A percentile compares a stretch with the other conserved stretches of the same genome.
These are phyloP conservation scores for Coniella vitis DNA, from an alignment of 2,329 filamentous ascomycete species.

Conservation along the genomic window DNA sequence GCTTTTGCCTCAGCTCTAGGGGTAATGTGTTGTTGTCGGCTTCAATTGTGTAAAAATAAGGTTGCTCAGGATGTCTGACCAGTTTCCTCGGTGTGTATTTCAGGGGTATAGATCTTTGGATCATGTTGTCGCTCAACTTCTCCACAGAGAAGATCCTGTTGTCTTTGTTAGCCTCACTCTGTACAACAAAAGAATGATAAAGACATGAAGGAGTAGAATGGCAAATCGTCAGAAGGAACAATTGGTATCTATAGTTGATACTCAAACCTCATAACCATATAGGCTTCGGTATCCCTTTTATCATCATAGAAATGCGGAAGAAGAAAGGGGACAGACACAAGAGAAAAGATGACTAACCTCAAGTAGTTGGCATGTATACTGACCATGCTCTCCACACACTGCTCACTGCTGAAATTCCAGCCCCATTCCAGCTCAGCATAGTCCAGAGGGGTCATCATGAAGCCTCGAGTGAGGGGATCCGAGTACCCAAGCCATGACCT, in stretches of 20 bases:
- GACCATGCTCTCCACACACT: conserved; percentile 89
- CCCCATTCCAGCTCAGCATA: conserved; percentile 87
- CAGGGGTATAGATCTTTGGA: conserved; percentile 79
- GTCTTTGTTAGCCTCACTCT: conserved; percentile 25
- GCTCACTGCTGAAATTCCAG: conserved; percentile 94
- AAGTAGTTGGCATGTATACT: conserved; percentile 85
- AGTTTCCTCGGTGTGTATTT: conserved; percentile 87
- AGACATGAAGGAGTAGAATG: conserved; percentile 10
- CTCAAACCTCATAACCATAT: conserved; percentile 52
- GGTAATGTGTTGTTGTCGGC: conserved; percentile 88
- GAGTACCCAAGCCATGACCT: conserved; percentile 95
- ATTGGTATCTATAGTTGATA: conserved; percentile 65
- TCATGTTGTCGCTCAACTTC: conserved; percentile 75
- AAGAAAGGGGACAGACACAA: conserved; percentile 27
- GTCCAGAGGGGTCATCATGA: conserved; percentile 86
- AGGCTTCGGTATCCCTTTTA: conserved; percentile 16
- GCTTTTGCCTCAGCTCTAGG: conserved; percentile 64
- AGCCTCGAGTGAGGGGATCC: conserved; percentile 77
- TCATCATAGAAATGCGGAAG: neutral
- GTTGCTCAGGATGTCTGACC: conserved; percentile 77
- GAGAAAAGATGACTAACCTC: conserved; percentile 50
- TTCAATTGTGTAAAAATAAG: conserved; percentile 90
- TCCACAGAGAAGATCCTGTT: conserved; percentile 82
- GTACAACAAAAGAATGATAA: neutral
- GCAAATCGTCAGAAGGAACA: conserved; percentile 79